These are phyloP conservation scores for Davidsoniella australis DNA, from an alignment of 2,329 filamentous ascomycete species.

Conservation along the genomic window DNA sequence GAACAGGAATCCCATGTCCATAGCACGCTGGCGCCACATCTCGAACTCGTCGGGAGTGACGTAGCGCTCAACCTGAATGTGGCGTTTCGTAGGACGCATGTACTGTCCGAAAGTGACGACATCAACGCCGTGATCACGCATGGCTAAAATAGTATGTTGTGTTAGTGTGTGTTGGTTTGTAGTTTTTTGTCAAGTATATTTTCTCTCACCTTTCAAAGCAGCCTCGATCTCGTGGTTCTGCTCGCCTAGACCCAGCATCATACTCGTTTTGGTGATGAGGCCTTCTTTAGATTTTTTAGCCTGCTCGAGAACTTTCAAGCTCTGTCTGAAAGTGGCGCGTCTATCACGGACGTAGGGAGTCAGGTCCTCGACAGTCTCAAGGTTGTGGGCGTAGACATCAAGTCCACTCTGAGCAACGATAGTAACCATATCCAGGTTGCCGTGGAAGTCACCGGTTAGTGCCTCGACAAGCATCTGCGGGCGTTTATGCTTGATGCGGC, in stretches of 20 bases:
- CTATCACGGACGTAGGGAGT: conserved; percentile 84
- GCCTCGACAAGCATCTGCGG: conserved; percentile 66
- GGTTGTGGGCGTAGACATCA: conserved; percentile 93
- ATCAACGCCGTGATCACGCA: conserved; percentile 68
- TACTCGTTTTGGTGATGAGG: conserved; percentile 94
- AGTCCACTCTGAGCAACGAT: conserved; percentile 74
- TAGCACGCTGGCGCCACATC: conserved; percentile 70
- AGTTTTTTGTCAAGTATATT: neutral
- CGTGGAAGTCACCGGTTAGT: conserved; percentile 72
- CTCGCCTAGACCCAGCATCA: conserved; percentile 93
- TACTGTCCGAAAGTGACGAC: conserved; percentile 99
- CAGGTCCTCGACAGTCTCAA: conserved; percentile 84
- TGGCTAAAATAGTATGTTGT: conserved; percentile 30
- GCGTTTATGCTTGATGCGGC: conserved; percentile 76
- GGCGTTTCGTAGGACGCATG: conserved; percentile 95
- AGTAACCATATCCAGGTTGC: conserved; percentile 72
- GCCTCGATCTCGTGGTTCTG: conserved; percentile 72
- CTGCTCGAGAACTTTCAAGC: conserved; percentile 58
- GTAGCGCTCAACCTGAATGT: conserved; percentile 94
- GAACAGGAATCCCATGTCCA: conserved; percentile 94
- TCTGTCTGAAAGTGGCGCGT: conserved; percentile 77
- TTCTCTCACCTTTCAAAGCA: conserved; percentile 45
- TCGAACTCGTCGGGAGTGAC: conserved; percentile 85
- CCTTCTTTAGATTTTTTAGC: conserved; percentile 57
- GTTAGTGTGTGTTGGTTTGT: neutral